Base-by-base conservation (phyloP, 2,329 filamentous ascomycete genomes). In the Dothistroma pini region DNA sequence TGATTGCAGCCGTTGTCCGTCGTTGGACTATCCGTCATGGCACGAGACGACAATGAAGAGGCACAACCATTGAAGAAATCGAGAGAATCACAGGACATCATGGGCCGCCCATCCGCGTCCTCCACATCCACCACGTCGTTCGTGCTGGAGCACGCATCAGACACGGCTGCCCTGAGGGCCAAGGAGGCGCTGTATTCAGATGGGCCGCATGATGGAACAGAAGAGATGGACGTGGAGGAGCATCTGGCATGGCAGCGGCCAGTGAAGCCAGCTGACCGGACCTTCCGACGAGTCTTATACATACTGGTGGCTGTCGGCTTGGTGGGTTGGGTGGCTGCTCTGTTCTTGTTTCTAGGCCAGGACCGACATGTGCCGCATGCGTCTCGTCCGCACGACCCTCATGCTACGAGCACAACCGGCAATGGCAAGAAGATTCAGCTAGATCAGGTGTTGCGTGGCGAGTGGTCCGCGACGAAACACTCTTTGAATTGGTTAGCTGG, bases 121-220 rank as follows among this genome's bases (percentile, higher is more conserved):
- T 89, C 88, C 47, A 87, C 86, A n/a, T 95, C 90, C 35, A 93
- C 90, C 11, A 92, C 89, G 4, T 93, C 90, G 69, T 81, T 95
- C 14, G 85, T 95, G 57, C 90, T 95, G 72, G 90, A 95, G 67
- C 86, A 88, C 64, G 83, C 93, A 66, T 83, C 85, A 69, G 87
- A 90, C 72, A 75, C 70, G 64, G 74, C 67, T 68, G 75, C 64
- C 72, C 76, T 59, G 70, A 78, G 59, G 75, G 80, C 71, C 76
- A 83, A 62, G 78, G 83, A 65, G 77, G 81, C 62, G 70, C 73
- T 63, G 12, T 74, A 81, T 68, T 58, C 66, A 60, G 63, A 69
- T 52, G 63, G 74, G 66, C 69, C 69, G 63, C 38, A 49, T 19
- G 25, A 34, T 11, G 65, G 63, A 63, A 64, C 72, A 68, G 66